Conservation (phyloP, 2,329 filamentous ascomycete genomes). For the Trichoderma simmonsii region DNA sequence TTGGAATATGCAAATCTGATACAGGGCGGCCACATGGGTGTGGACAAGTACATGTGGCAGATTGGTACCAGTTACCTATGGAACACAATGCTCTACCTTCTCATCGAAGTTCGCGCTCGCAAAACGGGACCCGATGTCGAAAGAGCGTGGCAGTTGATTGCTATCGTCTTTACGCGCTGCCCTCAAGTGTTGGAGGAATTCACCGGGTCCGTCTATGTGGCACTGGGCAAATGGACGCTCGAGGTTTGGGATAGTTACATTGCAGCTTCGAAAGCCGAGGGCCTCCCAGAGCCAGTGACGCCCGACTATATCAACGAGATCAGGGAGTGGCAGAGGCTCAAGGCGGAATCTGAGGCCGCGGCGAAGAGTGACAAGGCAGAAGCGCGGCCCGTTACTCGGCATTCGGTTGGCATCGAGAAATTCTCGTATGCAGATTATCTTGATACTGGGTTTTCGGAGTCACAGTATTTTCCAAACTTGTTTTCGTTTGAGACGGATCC, state of each 20-base stretch:
- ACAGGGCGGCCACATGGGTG: background rate
- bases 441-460: background rate
- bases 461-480: background rate
- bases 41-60: constrained; percentile 12
- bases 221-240: constrained; percentile 3
- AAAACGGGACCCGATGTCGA: background rate
- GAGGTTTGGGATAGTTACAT: background rate
- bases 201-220: background rate
- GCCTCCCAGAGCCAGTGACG: background rate
- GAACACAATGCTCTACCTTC: constrained; percentile 11
- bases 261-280: background rate
- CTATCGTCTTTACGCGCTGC: background rate
- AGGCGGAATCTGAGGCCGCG: background rate
- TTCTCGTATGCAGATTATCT: background rate
- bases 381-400: background rate
- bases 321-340: background rate
- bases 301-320: background rate
- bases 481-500: background rate
- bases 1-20: background rate
- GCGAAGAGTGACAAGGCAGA: background rate
- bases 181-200: background rate
- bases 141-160: background rate
- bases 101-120: background rate
- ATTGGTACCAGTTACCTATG: constrained; percentile 11
- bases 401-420: background rate